Evolutionary conservation across 306 rosid species (phyloP).

Genomic region (Cicer yamashitae): DNA sequence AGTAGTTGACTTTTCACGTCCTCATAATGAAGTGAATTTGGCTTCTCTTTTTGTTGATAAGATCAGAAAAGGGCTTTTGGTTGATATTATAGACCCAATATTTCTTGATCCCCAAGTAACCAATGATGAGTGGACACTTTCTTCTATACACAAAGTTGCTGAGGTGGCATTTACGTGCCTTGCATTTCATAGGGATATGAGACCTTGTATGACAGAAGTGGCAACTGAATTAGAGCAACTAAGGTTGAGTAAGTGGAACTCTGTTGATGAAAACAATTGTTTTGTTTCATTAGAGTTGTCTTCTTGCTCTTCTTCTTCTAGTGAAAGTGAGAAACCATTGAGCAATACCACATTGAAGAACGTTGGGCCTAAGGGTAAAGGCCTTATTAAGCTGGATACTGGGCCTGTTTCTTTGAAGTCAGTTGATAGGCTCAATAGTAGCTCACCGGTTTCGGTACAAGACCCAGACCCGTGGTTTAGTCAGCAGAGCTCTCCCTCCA

Average conservation of each 20-base stretch:
- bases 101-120: conserved; percentile 42
- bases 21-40: conserved; percentile 75
- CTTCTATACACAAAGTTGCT: conserved; percentile 69
- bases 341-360: conserved; percentile 33
- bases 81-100: conserved; percentile 74
- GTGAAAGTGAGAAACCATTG: conserved; percentile 61
- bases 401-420: conserved; percentile 45
- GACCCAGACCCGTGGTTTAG: conserved; percentile 76
- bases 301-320: conserved; percentile 59
- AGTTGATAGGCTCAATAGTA: conserved; percentile 44
- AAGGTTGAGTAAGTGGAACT: conserved; percentile 41
- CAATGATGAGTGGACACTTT: conserved; percentile 57
- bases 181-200: conserved; percentile 87
- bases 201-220: conserved; percentile 93
- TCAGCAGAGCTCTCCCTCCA: conserved; percentile 84
- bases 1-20: conserved; percentile 85
- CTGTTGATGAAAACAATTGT: conserved; percentile 52
- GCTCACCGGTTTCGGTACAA: conserved; percentile 74
- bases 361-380: conserved; percentile 44
- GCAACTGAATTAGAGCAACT: conserved; percentile 75
- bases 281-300: conserved; percentile 56
- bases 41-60: conserved; percentile 73
- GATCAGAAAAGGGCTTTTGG: conserved; percentile 69
- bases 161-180: conserved; percentile 93
- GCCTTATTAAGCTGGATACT: conserved; percentile 26